A percentile compares a stretch with the other conserved stretches of the same genome.
Evolutionary conservation across 2,329 filamentous ascomycete species (phyloP).

Genomic region (Penicillium rolfsii): DNA sequence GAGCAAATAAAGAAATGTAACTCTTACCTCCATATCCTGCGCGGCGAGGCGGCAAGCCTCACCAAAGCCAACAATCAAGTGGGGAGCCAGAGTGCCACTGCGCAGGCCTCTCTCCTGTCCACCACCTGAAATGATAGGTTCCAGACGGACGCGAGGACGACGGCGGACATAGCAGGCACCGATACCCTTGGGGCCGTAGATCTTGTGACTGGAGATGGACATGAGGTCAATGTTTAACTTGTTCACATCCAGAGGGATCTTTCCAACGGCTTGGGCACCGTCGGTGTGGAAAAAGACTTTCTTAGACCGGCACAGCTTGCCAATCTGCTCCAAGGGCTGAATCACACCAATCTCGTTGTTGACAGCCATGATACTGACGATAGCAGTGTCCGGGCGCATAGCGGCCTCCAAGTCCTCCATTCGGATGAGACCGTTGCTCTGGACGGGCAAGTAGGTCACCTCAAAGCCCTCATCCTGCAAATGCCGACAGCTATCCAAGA

Average conservation of each 20-base stretch:
- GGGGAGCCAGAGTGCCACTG: constrained; percentile 89
- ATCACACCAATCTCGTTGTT: constrained; percentile 99
- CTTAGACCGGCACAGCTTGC: constrained; percentile 83
- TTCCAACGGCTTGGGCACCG: constrained; percentile 95
- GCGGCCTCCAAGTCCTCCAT: constrained; percentile 84
- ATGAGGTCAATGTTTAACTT: constrained; percentile 98
- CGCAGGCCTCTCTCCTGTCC: constrained; percentile 94
- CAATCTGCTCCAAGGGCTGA: constrained; percentile 91
- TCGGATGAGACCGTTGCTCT: constrained; percentile 80
- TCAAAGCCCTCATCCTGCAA: constrained; percentile 96
- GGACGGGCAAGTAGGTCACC: constrained; percentile 93
- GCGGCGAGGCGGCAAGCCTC: constrained; percentile 92
- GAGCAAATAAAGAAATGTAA: constrained; percentile 21
- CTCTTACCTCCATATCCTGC: constrained; percentile 84
- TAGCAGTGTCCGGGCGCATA: constrained; percentile 84
- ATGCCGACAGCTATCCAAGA: constrained; percentile 94
- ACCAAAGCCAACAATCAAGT: constrained; percentile 87
- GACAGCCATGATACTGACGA: constrained; percentile 98
- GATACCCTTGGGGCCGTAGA: constrained; percentile 96
- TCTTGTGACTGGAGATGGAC: constrained; percentile 98
- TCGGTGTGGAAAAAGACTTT: constrained; percentile 99
- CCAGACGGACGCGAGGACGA: constrained; percentile 87
- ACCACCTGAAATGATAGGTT: constrained; percentile 94
- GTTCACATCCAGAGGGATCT: constrained; percentile 95
- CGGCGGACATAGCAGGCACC: constrained; percentile 95